A percentile compares a stretch with the other conserved stretches of the same genome.
phyloP scores from a whole-genome alignment of 2,329 filamentous ascomycete genomes.

The Fusarium xyrophilum region DNA sequence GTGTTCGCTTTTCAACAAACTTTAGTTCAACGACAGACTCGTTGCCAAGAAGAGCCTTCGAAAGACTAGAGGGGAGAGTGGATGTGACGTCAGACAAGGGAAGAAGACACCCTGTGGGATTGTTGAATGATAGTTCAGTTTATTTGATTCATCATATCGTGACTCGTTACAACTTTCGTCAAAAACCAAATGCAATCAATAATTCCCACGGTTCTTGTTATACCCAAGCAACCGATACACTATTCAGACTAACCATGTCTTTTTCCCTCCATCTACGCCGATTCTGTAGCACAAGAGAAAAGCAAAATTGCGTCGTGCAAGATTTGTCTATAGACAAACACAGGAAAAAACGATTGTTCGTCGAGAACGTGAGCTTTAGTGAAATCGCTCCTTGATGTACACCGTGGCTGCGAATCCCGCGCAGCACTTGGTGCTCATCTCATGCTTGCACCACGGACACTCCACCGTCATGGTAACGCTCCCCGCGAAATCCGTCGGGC shows the following conservation, averaged over 20 bases:
- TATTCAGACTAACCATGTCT: conserved; percentile 6
- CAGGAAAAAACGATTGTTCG: not conserved
- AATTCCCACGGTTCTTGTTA: conserved; percentile 13
- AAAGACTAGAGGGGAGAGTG: conserved; percentile 1
- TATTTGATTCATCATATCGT: conserved; percentile 32
- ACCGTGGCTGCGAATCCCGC: conserved; percentile 72
- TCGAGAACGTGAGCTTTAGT: conserved; percentile 45
- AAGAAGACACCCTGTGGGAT: not conserved
- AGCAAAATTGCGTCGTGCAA: conserved; percentile 28
- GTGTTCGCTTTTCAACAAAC: conserved; percentile 1
- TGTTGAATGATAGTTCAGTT: not conserved
- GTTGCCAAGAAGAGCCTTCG: conserved; percentile 12
- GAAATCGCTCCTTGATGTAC: conserved; percentile 68
- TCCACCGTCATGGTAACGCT: conserved; percentile 67
- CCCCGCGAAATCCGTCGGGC: conserved; percentile 60
- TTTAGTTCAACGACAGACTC: conserved; percentile 8
- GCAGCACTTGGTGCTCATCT: conserved; percentile 73
- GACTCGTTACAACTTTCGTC: conserved; percentile 35
- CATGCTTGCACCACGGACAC: conserved; percentile 76
- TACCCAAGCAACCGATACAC: conserved; percentile 6
- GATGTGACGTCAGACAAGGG: conserved; percentile 36
- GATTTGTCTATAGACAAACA: conserved; percentile 12
- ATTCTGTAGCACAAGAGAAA: conserved; percentile 2
- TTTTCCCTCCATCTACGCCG: conserved; percentile 12
- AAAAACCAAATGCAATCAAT: conserved; percentile 31